These are phyloP conservation scores for Sarocladiaceae sp. DNA, from an alignment of 2,329 filamentous ascomycete genomes.

Conservation along the genomic window DNA sequence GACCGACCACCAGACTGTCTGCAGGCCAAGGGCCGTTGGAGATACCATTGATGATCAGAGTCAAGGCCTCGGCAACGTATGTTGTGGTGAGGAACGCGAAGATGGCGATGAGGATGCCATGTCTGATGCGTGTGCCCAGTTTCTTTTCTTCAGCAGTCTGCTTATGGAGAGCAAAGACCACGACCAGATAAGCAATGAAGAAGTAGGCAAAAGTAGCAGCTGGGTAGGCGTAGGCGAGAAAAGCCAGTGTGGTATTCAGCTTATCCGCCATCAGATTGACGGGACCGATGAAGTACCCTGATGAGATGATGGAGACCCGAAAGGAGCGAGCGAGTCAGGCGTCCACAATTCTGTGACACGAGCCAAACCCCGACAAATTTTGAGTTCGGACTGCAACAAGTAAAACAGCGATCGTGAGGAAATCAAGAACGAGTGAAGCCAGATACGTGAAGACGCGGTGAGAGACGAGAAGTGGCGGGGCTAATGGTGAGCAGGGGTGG, in stretches of 20 bases:
- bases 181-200: conserved; percentile 43
- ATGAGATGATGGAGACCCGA: too few species aligned
- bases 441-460: conserved; percentile 1
- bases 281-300: not conserved
- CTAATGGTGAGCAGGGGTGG: not conserved
- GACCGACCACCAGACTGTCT: conserved; percentile 49
- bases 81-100: conserved; percentile 40
- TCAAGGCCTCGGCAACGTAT: conserved; percentile 43
- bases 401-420: not conserved
- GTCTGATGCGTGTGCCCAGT: conserved; percentile 13
- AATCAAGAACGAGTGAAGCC: not conserved
- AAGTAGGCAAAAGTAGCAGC: conserved; percentile 55
- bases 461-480: not conserved
- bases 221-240: conserved; percentile 57
- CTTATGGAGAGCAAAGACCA: conserved; percentile 50
- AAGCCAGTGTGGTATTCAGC: conserved; percentile 29
- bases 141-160: not conserved
- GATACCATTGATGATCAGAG: conserved; percentile 32
- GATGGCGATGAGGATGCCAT: conserved; percentile 17
- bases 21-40: conserved; percentile 33
- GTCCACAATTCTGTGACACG: too few species aligned
- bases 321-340: too few species aligned
- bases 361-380: too few species aligned
- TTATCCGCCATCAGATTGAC: conserved; percentile 13
- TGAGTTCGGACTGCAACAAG: not conserved